A percentile compares a stretch with the other conserved stretches of the same genome.
Evolutionary conservation across 2,329 filamentous ascomycete species (phyloP).

Genomic region (Rhynchosporium agropyri): DNA sequence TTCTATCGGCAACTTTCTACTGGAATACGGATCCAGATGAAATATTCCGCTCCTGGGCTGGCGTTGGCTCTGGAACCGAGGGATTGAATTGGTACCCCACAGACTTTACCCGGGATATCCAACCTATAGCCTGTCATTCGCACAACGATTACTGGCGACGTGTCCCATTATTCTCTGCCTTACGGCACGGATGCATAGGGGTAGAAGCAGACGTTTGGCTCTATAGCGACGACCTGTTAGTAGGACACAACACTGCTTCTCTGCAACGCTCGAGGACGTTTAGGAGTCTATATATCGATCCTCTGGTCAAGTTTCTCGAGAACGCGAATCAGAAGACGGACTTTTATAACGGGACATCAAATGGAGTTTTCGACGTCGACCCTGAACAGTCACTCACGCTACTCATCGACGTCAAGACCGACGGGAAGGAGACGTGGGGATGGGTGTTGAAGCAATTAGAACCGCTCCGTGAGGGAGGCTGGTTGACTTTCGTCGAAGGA

Average conservation of each 20-base stretch:
- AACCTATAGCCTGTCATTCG: conserved; percentile 63
- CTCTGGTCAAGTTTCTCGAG: conserved; percentile 61
- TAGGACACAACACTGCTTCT: conserved; percentile 63
- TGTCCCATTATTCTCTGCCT: conserved; percentile 63
- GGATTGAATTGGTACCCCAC: conserved; percentile 51
- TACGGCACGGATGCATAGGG: conserved; percentile 61
- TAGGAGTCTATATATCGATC: conserved; percentile 64
- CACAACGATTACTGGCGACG: conserved; percentile 74
- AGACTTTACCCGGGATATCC: conserved; percentile 55
- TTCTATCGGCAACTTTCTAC: conserved; percentile 42
- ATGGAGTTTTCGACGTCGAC: conserved; percentile 60
- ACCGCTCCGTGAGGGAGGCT: conserved; percentile 61
- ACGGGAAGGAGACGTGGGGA: conserved; percentile 54
- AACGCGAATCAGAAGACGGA: conserved; percentile 52
- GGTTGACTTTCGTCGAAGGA: conserved; percentile 56
- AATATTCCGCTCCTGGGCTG: conserved; percentile 44
- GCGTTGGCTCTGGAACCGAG: conserved; percentile 44
- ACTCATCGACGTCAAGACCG: conserved; percentile 70
- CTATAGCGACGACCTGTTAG: conserved; percentile 57
- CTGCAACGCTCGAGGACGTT: conserved; percentile 61
- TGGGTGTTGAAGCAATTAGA: conserved; percentile 57
- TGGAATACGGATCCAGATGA: conserved; percentile 39
- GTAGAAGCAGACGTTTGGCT: conserved; percentile 73
- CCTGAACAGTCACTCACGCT: conserved; percentile 60
- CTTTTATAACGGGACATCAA: conserved; percentile 49